Evolutionary conservation across 441 rosid species (phyloP), one percentile per base, ranked within the genome.

Genomic region (Populus hybrid): DNA sequence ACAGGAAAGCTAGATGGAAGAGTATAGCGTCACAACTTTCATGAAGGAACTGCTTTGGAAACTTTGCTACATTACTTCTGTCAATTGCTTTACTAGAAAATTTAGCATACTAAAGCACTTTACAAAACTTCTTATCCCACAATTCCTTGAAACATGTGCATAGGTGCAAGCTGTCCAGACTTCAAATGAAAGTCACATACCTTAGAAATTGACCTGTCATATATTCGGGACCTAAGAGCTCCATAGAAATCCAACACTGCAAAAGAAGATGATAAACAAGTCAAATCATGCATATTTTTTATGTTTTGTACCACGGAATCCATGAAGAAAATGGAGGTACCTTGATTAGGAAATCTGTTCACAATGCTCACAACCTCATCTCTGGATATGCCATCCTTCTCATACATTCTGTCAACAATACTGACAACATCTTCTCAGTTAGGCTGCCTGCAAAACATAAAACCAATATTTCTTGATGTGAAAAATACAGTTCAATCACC

Each of bases 181-280:
- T 61, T 74, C 11, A 69, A 40, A 71, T n/a, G 24, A 72, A 26
- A 76, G 63, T 67, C 69, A 30, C 36, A 65, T 82, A 93, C 98
- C 98, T 90, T 87, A 50, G 88, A 89, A 82, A 95, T 93, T 36
- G 94, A 87, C 75, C 83, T 87, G 85, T 95, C 99, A 80, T 90
- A 95, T 71, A 97, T 95, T 73, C 94, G 90, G 18, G 98, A 95
- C 83, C 99, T 89, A 67, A 94, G 87, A 75, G 97, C 98, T 83
- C 99, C 97, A 80, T 94, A 94, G 82, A 94, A 95, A 83, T 95
- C 98, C 85, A 95, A 88, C 73, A 97, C 99, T 95, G 89, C 77
- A 70, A 72, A 70, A 16, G 53, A 42, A 42, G 53, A 42, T 11
- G 53, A 3, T 40, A 42, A 42, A 42, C 4, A 11, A 11, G 16